Conservation (phyloP, 2,329 filamentous ascomycete genomes). For the Fusarium incarnatum region DNA sequence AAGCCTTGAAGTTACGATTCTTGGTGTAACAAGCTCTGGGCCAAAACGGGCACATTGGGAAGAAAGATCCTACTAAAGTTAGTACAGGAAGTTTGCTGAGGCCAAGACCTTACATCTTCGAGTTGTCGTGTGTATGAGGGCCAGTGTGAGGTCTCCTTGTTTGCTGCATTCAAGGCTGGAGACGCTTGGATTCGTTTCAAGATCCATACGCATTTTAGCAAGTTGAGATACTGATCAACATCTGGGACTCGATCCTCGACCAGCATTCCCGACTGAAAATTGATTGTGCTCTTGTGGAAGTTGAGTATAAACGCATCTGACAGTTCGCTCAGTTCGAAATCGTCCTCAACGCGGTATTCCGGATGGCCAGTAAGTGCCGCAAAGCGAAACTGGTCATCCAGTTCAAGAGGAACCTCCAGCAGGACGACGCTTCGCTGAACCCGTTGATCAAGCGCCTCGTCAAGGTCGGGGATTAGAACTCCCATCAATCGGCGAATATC, state of each 20-base stretch:
- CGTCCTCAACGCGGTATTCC: constrained; percentile 34
- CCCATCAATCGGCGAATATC: constrained; percentile 44
- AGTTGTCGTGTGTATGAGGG: constrained; percentile 51
- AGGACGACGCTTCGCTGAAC: constrained; percentile 26
- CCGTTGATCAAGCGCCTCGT: constrained; percentile 41
- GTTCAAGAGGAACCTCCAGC: constrained; percentile 36
- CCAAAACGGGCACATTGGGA: constrained; percentile 45
- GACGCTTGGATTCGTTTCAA: constrained; percentile 39
- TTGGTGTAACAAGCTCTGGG: constrained; percentile 45
- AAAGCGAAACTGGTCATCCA: constrained; percentile 43
- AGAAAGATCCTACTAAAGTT: constrained; percentile 44
- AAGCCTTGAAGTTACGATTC: constrained; percentile 26
- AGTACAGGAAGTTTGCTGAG: neutral
- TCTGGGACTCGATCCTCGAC: constrained; percentile 44
- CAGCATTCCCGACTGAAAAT: constrained; percentile 44
- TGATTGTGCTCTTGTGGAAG: constrained; percentile 44
- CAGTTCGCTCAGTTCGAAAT: constrained; percentile 45
- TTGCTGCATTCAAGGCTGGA: constrained; percentile 16
- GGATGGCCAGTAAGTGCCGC: constrained; percentile 40
- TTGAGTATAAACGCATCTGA: constrained; percentile 51
- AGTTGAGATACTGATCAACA: constrained; percentile 47
- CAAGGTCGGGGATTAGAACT: constrained; percentile 44
- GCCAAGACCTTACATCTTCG: constrained; percentile 45
- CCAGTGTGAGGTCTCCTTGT: constrained; percentile 49
- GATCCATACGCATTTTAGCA: constrained; percentile 52